Evolutionary conservation across 306 rosid species (phyloP), one percentile per base, ranked within the genome.

Genomic region (Oemleria cerasiformis): DNA sequence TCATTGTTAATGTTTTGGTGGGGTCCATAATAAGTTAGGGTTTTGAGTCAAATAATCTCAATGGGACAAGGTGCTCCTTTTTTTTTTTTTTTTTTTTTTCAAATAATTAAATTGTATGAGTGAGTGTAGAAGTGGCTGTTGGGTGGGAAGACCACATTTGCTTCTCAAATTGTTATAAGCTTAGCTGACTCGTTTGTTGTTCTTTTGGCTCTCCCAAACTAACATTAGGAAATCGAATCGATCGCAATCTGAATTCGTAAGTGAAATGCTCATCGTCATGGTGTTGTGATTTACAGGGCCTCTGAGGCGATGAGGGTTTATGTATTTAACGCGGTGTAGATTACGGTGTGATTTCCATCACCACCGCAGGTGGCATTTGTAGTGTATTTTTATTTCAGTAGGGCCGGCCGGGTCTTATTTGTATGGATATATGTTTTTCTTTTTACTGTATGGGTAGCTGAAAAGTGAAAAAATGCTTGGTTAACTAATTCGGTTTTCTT

Each of bases 81-180:
- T 40, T 19, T 53, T 57, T 40, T 40, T 45, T 3, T 39, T n/a
- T n/a, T n/a, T n/a, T n/a, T n/a, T n/a, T n/a, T n/a, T 25, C 30
- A 25, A 25, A 25, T 25, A 25, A 2, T 25, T 5, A 30, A 44
- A 10, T 34, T n/a, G 63, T 4, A 15, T 14, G 40, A 69, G 9
- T 10, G 60, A 74, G 17, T 53, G 70, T 36, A 41, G 64, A 10
- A 43, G 65, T 38, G 50, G 16, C 65, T 2, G 53, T n/a, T 43
- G 45, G 73, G 66, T 74, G 64, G 47, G 70, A 81, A 79, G 82
- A 65, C 83, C 83, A 76, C 78, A 1, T 30, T 56, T 20, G 78
- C 68, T 81, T 74, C 75, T 80, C 20, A 65, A 66, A 6, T 67
- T 74, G 51, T 78, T 21, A 21, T 7, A 61, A 49, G 65, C 65